Conservation (phyloP, 2,329 filamentous ascomycete species). For the Pseudopyrenochaeta lycopersici region DNA sequence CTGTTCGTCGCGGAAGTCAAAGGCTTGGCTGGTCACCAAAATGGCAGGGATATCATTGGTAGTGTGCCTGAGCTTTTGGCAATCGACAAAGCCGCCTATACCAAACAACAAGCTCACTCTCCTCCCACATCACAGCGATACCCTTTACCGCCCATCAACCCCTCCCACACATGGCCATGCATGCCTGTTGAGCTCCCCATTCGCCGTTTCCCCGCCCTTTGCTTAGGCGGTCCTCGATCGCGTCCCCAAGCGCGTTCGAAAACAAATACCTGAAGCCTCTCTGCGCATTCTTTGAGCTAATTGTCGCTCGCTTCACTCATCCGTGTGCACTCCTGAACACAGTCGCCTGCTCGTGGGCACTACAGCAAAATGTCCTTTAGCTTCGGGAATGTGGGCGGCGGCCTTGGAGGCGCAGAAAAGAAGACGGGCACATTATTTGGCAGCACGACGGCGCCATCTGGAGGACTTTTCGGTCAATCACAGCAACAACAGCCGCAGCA, state of each 20-base stretch:
- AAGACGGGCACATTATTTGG: constrained; percentile 50
- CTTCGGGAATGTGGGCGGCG: constrained; percentile 35
- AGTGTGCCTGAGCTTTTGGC: constrained; percentile 22
- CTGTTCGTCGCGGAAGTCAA: constrained; percentile 28
- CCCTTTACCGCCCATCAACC: constrained; percentile 8
- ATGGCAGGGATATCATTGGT: constrained; percentile 20
- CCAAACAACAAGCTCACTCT: constrained; percentile 3
- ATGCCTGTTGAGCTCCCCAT: constrained; percentile 15
- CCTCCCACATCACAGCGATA: constrained; percentile 14
- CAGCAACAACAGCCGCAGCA: constrained; percentile 34
- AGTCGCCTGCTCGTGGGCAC: constrained; percentile 1
- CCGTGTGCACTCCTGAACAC: background rate
- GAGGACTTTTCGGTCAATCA: constrained; percentile 51
- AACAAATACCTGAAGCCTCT: constrained; percentile 21
- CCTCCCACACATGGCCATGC: constrained; percentile 15
- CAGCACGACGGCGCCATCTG: constrained; percentile 45
- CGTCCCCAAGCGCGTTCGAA: constrained; percentile 24
- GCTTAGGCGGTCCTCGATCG: constrained; percentile 5
- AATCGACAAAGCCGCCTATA: constrained; percentile 18
- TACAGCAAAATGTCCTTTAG: constrained; percentile 39
- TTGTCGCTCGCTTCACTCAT: constrained; percentile 1
- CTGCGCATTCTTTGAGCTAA: constrained; percentile 1
- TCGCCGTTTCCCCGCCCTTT: background rate
- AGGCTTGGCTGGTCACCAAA: constrained; percentile 23
- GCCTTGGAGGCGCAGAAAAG: constrained; percentile 31